Base-by-base conservation (phyloP, 2,329 filamentous ascomycete genomes). In the Pestalotiopsis sp. region DNA sequence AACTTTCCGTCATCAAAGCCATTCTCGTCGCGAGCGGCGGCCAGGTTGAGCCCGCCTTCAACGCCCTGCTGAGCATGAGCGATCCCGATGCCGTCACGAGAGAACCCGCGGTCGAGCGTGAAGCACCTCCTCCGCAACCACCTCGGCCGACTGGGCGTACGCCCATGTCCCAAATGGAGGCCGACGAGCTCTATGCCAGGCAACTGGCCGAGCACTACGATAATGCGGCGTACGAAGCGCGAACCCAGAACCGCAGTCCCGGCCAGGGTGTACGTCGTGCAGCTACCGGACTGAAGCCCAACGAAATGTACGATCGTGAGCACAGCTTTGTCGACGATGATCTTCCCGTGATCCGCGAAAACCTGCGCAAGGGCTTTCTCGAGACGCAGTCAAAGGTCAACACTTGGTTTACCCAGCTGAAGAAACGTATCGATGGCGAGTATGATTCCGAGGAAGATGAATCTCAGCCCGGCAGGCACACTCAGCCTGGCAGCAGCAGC, bases 261-360 rank as follows among this genome's bases (percentile, higher is more conserved):
- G 73, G 73, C 49, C 67, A 72, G 68, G 69, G 69, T 38, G 52
- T 73, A n/a, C 85, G 82, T 69, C 79, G 85, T 76, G 82, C 84
- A 74, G 81, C 84, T 69, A 85, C 84, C n/a, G 85, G 86, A 41
- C 77, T 87, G 62, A 85, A 85, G 71, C 85, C 86, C 66, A 87
- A 88, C 73, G 86, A 89, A 71, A 79, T 85, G 70, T 85, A 90
- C 49, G 90, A 93, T 64, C 89, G 88, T 62, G 94, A 97, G 75
- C 92, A 92, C 76, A 98, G 90, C 83, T 99, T 99, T 80, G 89
- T 98, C 74, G 96, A 99, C 75, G 96, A 99, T 75, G 96, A 99
- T 74, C 88, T 99, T 14, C 95, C 96, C 1, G 90, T 95, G 64
- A 98, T 99, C 77, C 91, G 91, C 73, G 94, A 97, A 78, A 98